These are phyloP conservation scores for Sideroxylon spinosum DNA, from an alignment of 179 eudicot genomes.

Conservation along the genomic window DNA sequence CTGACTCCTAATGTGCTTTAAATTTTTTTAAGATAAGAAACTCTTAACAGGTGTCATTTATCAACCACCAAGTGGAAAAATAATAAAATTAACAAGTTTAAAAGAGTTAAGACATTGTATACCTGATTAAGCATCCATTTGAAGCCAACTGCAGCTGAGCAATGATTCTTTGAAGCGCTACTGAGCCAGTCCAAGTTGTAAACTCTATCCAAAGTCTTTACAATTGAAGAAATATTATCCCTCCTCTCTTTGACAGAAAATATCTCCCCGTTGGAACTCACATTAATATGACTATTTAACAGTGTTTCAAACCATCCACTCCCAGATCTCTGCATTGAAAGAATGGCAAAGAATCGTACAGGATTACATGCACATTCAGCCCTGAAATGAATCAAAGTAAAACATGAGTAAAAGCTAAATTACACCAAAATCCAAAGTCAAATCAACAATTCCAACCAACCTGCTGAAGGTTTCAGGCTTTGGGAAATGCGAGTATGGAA, in stretches of 20 bases:
- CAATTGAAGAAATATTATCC: slow-evolving; percentile 54
- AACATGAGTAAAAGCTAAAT: not conserved
- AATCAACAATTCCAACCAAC: slow-evolving; percentile 27
- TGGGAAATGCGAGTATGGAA: slow-evolving; percentile 62
- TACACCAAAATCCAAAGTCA: not conserved
- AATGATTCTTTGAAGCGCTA: slow-evolving; percentile 87
- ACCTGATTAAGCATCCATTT: slow-evolving; percentile 99
- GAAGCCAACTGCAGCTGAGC: slow-evolving; percentile 92
- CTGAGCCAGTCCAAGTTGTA: slow-evolving; percentile 79
- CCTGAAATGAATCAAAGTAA: slow-evolving; percentile 35
- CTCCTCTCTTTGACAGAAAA: slow-evolving; percentile 62
- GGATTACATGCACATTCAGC: slow-evolving; percentile 81
- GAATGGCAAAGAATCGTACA: slow-evolving; percentile 69
- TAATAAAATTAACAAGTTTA: not conserved
- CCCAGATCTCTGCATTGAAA: slow-evolving; percentile 92
- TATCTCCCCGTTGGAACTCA: slow-evolving; percentile 92
- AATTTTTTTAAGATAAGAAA: not conserved
- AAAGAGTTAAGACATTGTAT: not conserved
- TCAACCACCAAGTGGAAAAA: not conserved
- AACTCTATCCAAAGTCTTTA: slow-evolving; percentile 63
- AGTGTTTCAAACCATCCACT: slow-evolving; percentile 97
- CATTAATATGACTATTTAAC: slow-evolving; percentile 78
- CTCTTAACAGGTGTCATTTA: slow-evolving; percentile 2
- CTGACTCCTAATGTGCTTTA: not conserved
- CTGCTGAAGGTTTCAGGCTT: slow-evolving; percentile 65